Evolutionary conservation across 371 early-diverging fungal genomes (phyloP), one percentile per base, ranked within the genome.

Genomic region (Mucor plumbeus): DNA sequence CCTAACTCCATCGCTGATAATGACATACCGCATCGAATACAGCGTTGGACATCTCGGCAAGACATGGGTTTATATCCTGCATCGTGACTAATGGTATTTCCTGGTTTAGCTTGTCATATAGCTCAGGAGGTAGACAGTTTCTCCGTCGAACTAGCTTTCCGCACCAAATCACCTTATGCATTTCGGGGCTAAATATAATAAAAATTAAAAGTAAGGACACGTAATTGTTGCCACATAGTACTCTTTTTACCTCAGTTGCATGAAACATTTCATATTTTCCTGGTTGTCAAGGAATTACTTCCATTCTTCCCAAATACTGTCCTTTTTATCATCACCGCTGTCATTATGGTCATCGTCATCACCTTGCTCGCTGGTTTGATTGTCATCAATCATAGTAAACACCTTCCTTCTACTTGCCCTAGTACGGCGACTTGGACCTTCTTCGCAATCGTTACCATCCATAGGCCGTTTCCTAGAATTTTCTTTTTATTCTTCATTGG

Each of bases 81-180:
- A 53, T 61, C 60, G 62, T 58, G 55, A 71, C 65, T 56, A 54
- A 61, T 13, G 64, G 59, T 36, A 67, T 48, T 67, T 71, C 43
- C 57, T 67, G n/a, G n/a, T 72, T 68, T 53, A 72, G 67, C 63
- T 64, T 73, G 55, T 54, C 50, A 69, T 66, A 73, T 40, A 69
- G 64, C 15, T 63, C 67, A 59, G 53, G 44, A 61, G 62, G 65
- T 56, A 70, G 57, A 54, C 64, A 64, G 60, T 31, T 60, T 69
- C 69, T 64, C n/a, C 69, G 38, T 59, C 55, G 55, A 34, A 69
- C 61, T 61, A 69, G 69, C 41, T 64, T 69, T 17, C 64, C 64
- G 44, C 64, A 63, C 69, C 55, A 69, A 47, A 69, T 69, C 61
- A 69, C 69, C 5, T 55, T 53, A 63, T 63, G 64, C 59, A 0